These are phyloP conservation scores for Beauveria varroae DNA, from an alignment of 2,329 filamentous ascomycete species.

Conservation along the genomic window DNA sequence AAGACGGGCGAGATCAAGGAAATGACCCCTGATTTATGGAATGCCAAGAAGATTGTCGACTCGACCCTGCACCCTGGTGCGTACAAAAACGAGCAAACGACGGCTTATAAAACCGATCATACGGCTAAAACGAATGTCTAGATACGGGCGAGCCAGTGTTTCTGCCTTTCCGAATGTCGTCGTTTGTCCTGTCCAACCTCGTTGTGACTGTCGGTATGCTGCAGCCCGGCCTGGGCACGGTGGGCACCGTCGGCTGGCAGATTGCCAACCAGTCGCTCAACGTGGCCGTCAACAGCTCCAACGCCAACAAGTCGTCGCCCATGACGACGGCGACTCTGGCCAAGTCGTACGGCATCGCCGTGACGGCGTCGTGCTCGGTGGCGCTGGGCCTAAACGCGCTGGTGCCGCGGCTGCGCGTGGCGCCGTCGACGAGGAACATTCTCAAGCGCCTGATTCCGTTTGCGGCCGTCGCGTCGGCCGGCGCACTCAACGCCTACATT, in stretches of 20 bases:
- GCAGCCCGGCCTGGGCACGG: constrained; percentile 74
- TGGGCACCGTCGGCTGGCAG: constrained; percentile 88
- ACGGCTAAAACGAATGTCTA: constrained; percentile 25
- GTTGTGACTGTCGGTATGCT: constrained; percentile 96
- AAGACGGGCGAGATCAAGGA: constrained; percentile 71
- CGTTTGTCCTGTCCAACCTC: constrained; percentile 87
- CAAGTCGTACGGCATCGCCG: constrained; percentile 86
- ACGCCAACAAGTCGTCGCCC: constrained; percentile 95
- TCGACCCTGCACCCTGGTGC: constrained; percentile 91
- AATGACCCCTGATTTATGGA: constrained; percentile 90
- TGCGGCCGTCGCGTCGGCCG: constrained; percentile 85
- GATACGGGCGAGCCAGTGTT: constrained; percentile 91
- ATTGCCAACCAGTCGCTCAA: constrained; percentile 96
- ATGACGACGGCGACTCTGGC: constrained; percentile 72
- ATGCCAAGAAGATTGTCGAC: constrained; percentile 94
- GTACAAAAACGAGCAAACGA: constrained; percentile 16
- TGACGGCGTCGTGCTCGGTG: constrained; percentile 87
- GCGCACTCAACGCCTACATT: constrained; percentile 89
- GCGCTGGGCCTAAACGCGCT: constrained; percentile 85
- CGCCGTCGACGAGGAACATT: constrained; percentile 66
- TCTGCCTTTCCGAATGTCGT: constrained; percentile 95
- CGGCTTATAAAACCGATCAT: constrained; percentile 12
- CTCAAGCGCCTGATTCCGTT: constrained; percentile 89
- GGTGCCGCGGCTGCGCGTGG: constrained; percentile 77
- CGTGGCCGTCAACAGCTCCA: constrained; percentile 94